Conservation (phyloP, 495 filamentous ascomycete genomes). For the Aspergillus diversus region DNA sequence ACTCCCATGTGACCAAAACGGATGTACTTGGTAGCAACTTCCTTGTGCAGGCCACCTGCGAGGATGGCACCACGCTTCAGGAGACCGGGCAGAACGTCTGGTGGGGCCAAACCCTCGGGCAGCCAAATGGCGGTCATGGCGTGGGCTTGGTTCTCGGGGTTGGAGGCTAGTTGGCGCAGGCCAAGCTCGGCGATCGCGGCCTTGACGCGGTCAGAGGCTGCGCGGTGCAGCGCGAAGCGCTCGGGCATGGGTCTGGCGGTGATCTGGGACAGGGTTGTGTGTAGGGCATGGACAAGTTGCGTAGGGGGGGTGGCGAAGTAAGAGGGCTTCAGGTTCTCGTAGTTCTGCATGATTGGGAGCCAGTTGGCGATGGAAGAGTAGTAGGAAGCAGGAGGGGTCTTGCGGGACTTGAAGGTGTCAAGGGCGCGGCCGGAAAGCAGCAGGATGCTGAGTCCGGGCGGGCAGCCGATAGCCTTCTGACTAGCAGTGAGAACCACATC, state of each 20-base stretch:
- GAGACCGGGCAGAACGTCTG: constrained; percentile 83
- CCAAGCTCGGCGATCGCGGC: constrained; percentile 75
- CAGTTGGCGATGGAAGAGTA: constrained; percentile 97
- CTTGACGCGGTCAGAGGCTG: constrained; percentile 81
- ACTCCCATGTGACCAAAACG: constrained; percentile 96
- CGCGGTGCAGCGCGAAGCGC: constrained; percentile 77
- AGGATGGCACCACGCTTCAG: constrained; percentile 91
- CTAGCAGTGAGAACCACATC: constrained; percentile 92
- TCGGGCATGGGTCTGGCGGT: constrained; percentile 74
- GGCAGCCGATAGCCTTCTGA: constrained; percentile 95
- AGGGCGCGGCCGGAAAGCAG: constrained; percentile 93
- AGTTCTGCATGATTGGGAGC: constrained; percentile 98
- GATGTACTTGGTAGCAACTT: constrained; percentile 72
- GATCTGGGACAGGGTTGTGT: constrained; percentile 90
- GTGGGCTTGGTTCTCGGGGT: constrained; percentile 89
- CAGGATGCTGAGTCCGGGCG: constrained; percentile 88
- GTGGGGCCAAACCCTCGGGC: constrained; percentile 76
- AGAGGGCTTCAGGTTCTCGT: constrained; percentile 93
- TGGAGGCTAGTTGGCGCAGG: constrained; percentile 79
- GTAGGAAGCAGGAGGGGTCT: constrained; percentile 79
- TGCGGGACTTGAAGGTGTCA: constrained; percentile 74
- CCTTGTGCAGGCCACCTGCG: constrained; percentile 92
- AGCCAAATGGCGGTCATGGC: constrained; percentile 98
- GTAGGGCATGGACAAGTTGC: constrained; percentile 90
- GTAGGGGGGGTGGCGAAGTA: constrained; percentile 98